These are phyloP conservation scores for Pseudogymnoascus sp. DNA, from an alignment of 2,329 filamentous ascomycete genomes.

Conservation along the genomic window DNA sequence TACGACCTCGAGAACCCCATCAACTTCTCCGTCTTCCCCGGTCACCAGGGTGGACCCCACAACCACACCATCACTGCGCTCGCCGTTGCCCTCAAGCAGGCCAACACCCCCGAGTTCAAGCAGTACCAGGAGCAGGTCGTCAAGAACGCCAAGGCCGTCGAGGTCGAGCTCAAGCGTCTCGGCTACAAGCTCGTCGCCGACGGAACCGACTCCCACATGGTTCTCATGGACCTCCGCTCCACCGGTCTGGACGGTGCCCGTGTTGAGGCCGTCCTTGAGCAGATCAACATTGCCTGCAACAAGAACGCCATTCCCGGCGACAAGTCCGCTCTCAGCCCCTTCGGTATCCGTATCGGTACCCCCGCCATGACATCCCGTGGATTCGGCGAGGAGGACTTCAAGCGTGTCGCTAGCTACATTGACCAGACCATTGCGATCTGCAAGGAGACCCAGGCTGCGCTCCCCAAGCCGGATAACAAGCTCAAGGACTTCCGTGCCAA, in stretches of 20 bases:
- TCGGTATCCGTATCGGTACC: slow-evolving; percentile 90
- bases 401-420: slow-evolving; percentile 82
- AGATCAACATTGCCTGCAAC: slow-evolving; percentile 98
- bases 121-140: slow-evolving; percentile 89
- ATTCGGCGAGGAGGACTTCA: slow-evolving; percentile 87
- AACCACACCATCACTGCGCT: slow-evolving; percentile 99
- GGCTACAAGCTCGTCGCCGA: slow-evolving; percentile 93
- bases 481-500: slow-evolving; percentile 99
- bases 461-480: slow-evolving; percentile 98
- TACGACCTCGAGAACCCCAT: slow-evolving; percentile 95
- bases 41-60: slow-evolving; percentile 96
- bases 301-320: slow-evolving; percentile 98
- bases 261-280: slow-evolving; percentile 91
- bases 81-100: slow-evolving; percentile 90
- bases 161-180: slow-evolving; percentile 73
- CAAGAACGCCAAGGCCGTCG: slow-evolving; percentile 85
- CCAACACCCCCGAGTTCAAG: slow-evolving; percentile 82
- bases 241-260: slow-evolving; percentile 84
- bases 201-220: slow-evolving; percentile 96
- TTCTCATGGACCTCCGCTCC: slow-evolving; percentile 87
- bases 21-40: slow-evolving; percentile 98
- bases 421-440: slow-evolving; percentile 81
- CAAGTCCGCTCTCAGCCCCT: slow-evolving; percentile 91
- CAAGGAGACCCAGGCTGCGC: slow-evolving; percentile 73
- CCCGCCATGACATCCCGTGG: slow-evolving; percentile 96